A percentile compares a stretch with the other conserved stretches of the same genome.
Conservation (phyloP, 2,329 filamentous ascomycete species). For the Penicillium brasilianum region DNA sequence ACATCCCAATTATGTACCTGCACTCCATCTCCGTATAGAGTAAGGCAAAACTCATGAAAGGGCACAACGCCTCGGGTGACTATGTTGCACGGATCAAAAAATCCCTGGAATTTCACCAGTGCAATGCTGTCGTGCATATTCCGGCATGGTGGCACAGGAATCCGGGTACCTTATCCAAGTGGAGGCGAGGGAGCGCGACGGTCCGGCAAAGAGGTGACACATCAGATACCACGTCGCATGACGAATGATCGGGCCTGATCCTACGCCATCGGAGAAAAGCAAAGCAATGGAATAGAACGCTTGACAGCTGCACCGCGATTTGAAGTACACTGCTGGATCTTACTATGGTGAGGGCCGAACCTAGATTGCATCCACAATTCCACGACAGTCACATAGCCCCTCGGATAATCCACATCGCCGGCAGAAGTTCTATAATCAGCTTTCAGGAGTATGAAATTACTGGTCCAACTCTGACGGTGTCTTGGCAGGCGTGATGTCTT, state of each 20-base stretch:
- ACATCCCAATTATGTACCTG: background rate
- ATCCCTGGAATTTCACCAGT: conserved; percentile 16
- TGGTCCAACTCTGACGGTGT: background rate
- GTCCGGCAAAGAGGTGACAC: conserved; percentile 9
- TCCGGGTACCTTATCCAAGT: conserved; percentile 17
- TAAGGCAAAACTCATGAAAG: background rate
- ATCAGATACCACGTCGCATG: conserved; percentile 18
- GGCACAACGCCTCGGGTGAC: background rate
- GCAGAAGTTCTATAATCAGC: background rate
- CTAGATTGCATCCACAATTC: conserved; percentile 1
- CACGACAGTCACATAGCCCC: background rate
- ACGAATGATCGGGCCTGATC: background rate
- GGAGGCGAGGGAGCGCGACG: conserved; percentile 12
- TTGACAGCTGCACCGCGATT: background rate
- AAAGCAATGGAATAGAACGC: conserved; percentile 1
- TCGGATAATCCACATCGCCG: background rate
- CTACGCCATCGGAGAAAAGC: conserved; percentile 14
- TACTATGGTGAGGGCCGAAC: background rate
- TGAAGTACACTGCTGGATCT: background rate
- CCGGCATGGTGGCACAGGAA: conserved; percentile 16
- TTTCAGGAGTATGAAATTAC: background rate
- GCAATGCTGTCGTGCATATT: conserved; percentile 26
- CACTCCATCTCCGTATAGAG: too few species aligned
- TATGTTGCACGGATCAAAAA: conserved; percentile 21
- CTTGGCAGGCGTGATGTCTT: background rate